Conservation (phyloP, 2,329 filamentous ascomycete genomes). For the Alternaria atra region DNA sequence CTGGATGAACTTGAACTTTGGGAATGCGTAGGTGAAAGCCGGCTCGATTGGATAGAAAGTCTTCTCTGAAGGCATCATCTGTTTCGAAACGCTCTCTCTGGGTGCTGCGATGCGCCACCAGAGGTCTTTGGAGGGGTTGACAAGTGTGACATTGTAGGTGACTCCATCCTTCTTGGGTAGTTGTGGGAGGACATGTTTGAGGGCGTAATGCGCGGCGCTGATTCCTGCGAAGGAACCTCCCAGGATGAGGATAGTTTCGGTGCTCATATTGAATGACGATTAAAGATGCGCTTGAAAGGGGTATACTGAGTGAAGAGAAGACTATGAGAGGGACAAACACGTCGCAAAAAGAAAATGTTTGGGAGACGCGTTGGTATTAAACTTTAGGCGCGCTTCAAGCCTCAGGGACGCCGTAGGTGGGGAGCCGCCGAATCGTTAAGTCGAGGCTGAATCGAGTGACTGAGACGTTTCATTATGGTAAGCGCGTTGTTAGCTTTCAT, state of each 20-base stretch:
- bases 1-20: constrained; percentile 61
- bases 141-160: constrained; percentile 63
- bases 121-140: constrained; percentile 64
- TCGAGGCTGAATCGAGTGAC: constrained; percentile 11
- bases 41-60: constrained; percentile 62
- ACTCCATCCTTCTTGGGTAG: constrained; percentile 46
- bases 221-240: constrained; percentile 50
- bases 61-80: constrained; percentile 59
- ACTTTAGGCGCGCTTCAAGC: constrained; percentile 19
- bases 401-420: constrained; percentile 23
- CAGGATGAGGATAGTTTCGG: constrained; percentile 49
- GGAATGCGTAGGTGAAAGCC: constrained; percentile 61
- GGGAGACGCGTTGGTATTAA: constrained; percentile 21
- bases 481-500: constrained; percentile 1
- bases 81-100: constrained; percentile 61
- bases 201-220: constrained; percentile 47
- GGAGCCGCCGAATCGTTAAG: constrained; percentile 20
- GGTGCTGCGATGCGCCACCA: constrained; percentile 65
- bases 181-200: constrained; percentile 47
- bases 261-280: constrained; percentile 35
- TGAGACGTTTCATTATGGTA: constrained; percentile 2
- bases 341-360: constrained; percentile 13
- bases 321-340: constrained; percentile 11
- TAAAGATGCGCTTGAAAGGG: constrained; percentile 1
- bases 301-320: constrained; percentile 15